Conservation (phyloP, 257 asterid genomes). For the Buddleja alternifolia region DNA sequence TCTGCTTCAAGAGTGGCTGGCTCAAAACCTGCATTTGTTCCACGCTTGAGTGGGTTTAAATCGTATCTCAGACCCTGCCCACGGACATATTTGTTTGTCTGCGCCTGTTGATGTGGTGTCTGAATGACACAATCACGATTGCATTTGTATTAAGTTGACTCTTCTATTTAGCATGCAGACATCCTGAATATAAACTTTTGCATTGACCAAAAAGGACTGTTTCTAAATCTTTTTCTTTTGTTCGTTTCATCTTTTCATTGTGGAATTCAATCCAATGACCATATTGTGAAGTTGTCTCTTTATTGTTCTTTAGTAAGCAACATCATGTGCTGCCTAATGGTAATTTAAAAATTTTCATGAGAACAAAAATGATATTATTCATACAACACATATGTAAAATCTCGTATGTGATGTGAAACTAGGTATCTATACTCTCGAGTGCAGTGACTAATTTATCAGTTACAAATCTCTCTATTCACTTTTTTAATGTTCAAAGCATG, state of each 20-base stretch:
- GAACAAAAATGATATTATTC: background rate
- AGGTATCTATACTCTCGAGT: background rate
- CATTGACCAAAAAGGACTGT: constrained; percentile 1
- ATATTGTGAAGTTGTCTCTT: background rate
- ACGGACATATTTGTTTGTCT: background rate
- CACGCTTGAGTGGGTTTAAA: background rate
- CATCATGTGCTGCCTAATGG: background rate
- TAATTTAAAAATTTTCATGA: too few species aligned
- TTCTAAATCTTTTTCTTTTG: constrained; percentile 2
- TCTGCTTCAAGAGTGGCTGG: background rate
- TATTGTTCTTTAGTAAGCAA: background rate
- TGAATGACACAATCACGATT: background rate
- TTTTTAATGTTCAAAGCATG: constrained; percentile 6
- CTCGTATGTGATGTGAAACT: background rate
- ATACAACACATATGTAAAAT: background rate
- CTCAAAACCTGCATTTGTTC: background rate
- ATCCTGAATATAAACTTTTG: constrained; percentile 3
- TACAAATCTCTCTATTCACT: background rate
- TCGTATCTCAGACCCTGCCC: background rate
- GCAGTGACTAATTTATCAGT: background rate
- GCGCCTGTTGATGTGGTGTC: background rate
- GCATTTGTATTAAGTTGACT: background rate
- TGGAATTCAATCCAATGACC: background rate
- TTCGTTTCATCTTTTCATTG: background rate
- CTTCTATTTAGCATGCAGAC: constrained; percentile 6